Conservation (phyloP, 306 rosid species). For the Leucaena leucocephala region DNA sequence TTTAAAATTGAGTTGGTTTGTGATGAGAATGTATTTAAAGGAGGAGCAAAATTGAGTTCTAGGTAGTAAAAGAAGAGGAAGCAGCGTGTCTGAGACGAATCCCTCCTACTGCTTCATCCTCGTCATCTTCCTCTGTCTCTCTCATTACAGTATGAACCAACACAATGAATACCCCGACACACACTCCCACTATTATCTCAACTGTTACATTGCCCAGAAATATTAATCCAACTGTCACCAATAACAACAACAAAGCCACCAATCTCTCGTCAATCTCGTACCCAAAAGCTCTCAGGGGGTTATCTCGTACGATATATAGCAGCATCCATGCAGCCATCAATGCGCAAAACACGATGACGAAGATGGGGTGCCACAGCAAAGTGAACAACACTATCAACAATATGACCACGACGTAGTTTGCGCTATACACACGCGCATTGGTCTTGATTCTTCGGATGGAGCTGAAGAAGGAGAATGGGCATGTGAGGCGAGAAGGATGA, state of each 20-base stretch:
- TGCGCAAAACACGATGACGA: constrained; percentile 44
- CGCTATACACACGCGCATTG: constrained; percentile 45
- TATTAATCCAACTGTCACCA: constrained; percentile 47
- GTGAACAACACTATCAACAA: constrained; percentile 54
- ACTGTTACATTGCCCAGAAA: constrained; percentile 47
- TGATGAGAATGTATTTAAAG: no score
- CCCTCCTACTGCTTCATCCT: constrained; percentile 41
- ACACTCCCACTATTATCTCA: constrained; percentile 47
- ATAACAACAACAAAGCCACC: constrained; percentile 40
- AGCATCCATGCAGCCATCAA: constrained; percentile 55
- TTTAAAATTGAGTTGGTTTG: neutral
- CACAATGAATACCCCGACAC: constrained; percentile 39
- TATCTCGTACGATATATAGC: constrained; percentile 56
- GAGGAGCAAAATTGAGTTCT: neutral
- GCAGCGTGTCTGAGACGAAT: constrained; percentile 66
- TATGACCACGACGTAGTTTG: constrained; percentile 53
- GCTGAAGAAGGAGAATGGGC: constrained; percentile 45
- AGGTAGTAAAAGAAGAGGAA: constrained; percentile 59
- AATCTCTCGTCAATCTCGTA: constrained; percentile 45
- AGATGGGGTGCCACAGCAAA: constrained; percentile 60
- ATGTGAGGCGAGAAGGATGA: constrained; percentile 39
- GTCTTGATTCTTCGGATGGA: constrained; percentile 55
- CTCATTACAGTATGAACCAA: constrained; percentile 56
- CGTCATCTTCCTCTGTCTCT: constrained; percentile 61
- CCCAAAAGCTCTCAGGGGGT: constrained; percentile 49